Percentiles rank a stretch among this genome's conserved stretches.
These are phyloP conservation scores for Yarrowia hollandica DNA, from an alignment of 805 yeast genomes.

Conservation along the genomic window DNA sequence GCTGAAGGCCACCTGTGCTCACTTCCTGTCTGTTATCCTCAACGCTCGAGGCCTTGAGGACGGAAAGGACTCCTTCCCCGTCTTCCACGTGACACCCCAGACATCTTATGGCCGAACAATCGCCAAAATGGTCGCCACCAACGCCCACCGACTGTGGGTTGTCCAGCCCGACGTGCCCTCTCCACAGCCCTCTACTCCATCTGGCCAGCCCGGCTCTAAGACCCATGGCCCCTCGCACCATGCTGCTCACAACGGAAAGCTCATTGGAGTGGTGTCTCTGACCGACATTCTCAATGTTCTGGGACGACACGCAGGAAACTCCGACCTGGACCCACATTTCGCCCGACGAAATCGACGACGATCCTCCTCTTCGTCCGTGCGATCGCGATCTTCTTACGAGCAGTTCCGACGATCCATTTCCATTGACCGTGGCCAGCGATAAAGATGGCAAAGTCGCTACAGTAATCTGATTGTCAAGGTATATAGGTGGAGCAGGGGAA, in stretches of 20 bases:
- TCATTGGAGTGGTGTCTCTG: constrained; percentile 87
- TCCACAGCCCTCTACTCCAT: constrained; percentile 36
- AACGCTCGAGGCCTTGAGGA: constrained; percentile 87
- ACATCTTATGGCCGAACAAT: constrained; percentile 84
- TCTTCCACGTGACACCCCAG: constrained; percentile 82
- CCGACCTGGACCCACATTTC: constrained; percentile 69
- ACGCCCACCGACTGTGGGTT: constrained; percentile 69
- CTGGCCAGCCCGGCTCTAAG: constrained; percentile 32
- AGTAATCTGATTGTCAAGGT: neutral
- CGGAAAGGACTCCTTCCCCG: constrained; percentile 95
- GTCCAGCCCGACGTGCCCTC: constrained; percentile 39
- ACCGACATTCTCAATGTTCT: constrained; percentile 85
- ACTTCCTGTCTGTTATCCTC: constrained; percentile 81
- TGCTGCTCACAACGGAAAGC: constrained; percentile 59
- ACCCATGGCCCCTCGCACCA: constrained; percentile 35
- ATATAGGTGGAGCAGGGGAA: constrained; percentile 6
- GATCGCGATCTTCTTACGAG: constrained; percentile 31
- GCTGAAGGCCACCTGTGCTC: constrained; percentile 78
- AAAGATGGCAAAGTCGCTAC: too few species aligned
- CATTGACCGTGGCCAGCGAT: constrained; percentile 27
- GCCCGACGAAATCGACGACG: constrained; percentile 88
- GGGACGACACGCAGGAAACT: constrained; percentile 70
- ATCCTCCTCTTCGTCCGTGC: constrained; percentile 31
- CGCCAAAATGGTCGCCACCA: constrained; percentile 94
- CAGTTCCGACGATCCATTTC: constrained; percentile 29